Evolutionary conservation across 2,329 filamentous ascomycete genomes (phyloP).

Genomic region (Pseudodiploospora longispora): DNA sequence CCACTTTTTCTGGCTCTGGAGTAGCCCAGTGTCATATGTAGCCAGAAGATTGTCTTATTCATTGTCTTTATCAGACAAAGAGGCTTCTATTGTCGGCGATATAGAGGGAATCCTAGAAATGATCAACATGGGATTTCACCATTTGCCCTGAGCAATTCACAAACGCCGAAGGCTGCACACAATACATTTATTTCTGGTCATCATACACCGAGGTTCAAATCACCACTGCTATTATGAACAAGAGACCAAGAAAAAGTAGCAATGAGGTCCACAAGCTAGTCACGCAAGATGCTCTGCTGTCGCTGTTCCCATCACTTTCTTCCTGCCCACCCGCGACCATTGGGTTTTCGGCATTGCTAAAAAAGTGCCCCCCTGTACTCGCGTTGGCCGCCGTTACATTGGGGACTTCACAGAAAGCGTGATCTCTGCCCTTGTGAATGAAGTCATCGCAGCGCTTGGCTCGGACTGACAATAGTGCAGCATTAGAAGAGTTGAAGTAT

Average conservation of each 20-base stretch:
- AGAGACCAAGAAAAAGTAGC: not conserved
- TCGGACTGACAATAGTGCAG: slow-evolving; percentile 8
- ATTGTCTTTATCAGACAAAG: too few species aligned
- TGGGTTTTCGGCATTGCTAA: slow-evolving; percentile 5
- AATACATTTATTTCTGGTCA: not conserved
- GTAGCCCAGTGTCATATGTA: too few species aligned
- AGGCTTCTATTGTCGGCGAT: too few species aligned
- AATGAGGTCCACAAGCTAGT: not conserved
- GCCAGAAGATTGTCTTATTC: too few species aligned
- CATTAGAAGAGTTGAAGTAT: slow-evolving; percentile 66
- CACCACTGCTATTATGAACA: not conserved
- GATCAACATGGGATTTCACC: too few species aligned
- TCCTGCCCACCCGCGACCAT: not conserved
- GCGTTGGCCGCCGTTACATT: slow-evolving; percentile 14
- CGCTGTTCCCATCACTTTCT: not conserved
- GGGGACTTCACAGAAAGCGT: slow-evolving; percentile 17
- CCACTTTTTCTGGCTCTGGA: too few species aligned
- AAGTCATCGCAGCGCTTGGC: slow-evolving; percentile 9
- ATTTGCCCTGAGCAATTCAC: too few species aligned
- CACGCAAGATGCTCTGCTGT: not conserved
- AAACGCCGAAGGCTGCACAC: too few species aligned
- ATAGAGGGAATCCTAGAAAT: too few species aligned
- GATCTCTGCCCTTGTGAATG: slow-evolving; percentile 1
- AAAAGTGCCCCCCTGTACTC: slow-evolving; percentile 14
- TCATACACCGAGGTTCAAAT: not conserved